These are phyloP conservation scores for Cephalotrichum gorgonifer DNA, from an alignment of 2,329 filamentous ascomycete species.

Conservation along the genomic window DNA sequence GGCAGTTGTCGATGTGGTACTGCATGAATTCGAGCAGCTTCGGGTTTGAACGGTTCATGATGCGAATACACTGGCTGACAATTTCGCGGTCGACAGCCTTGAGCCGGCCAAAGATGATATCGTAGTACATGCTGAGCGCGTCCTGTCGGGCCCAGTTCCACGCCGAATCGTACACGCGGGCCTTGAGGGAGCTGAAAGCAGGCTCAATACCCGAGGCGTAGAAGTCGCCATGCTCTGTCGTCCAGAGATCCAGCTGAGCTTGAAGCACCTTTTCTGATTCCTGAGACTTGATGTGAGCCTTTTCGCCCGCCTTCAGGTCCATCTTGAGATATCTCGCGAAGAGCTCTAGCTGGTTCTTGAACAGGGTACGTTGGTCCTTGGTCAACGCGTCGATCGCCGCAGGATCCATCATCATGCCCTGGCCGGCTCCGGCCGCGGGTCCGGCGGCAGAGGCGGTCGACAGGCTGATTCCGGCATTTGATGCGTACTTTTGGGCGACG, in stretches of 20 bases:
- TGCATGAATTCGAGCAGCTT: constrained; percentile 98
- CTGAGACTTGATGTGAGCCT: constrained; percentile 75
- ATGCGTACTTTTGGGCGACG: constrained; percentile 80
- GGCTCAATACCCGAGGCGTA: constrained; percentile 93
- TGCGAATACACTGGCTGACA: constrained; percentile 94
- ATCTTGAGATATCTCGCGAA: constrained; percentile 95
- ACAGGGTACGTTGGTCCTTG: constrained; percentile 89
- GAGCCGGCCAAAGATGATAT: constrained; percentile 94
- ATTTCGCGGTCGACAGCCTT: constrained; percentile 94
- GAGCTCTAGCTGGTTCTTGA: constrained; percentile 96
- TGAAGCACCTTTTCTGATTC: constrained; percentile 82
- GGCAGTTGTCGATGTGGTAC: constrained; percentile 98
- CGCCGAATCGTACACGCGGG: constrained; percentile 91
- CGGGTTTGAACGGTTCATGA: constrained; percentile 98
- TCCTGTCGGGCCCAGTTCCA: constrained; percentile 99
- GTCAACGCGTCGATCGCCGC: constrained; percentile 93
- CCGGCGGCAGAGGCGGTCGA: constrained; percentile 67
- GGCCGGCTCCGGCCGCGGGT: constrained; percentile 55
- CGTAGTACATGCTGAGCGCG: constrained; percentile 96
- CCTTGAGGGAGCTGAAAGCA: constrained; percentile 86
- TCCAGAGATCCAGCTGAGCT: constrained; percentile 90
- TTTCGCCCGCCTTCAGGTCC: constrained; percentile 93
- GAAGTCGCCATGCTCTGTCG: constrained; percentile 88
- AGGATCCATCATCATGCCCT: constrained; percentile 99
- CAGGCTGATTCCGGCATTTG: constrained; percentile 71